Evolutionary conservation across 257 asterid species (phyloP), one percentile per base, ranked within the genome.

Genomic region (Nicotiana paniculata): DNA sequence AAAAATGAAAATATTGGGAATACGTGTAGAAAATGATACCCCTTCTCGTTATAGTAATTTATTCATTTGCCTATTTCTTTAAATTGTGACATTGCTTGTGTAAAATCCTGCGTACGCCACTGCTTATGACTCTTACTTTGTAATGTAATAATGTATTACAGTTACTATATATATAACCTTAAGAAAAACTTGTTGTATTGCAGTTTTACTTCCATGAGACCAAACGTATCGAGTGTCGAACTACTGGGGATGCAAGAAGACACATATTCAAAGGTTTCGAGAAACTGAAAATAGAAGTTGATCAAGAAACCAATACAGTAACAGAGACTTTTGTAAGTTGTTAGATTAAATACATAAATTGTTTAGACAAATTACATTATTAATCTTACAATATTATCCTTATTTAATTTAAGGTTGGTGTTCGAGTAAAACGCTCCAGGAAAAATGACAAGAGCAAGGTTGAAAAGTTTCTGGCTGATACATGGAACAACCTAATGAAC

Each of bases 141-240:
- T 4, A 26, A 11, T 28, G 0, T 55, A 55, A 13, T 55, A 55
- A 13, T 55, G 24, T 53, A 53, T 43, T 43, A 10, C 9, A 61
- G 4, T 24, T 28, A 11, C 0, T 5, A 11, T 4, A 61, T 1
- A 21, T 9, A 63, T 24, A 51, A 51, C 57, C 57, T 24, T 26
- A 4, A 26, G 18, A 4, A 13, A 30, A 30, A 13, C n/a, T 30
- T 30, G 2, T 15, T 3, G 13, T 4, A 16, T 53, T 66, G 51
- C 48, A 81, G 85, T 69, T 85, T 30, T 85, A 77, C 64, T 48
- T 5, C 10, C 87, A 85, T 77, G 57, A 48, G 12, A 55, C 16
- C 10, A 65, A 57, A 5, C 8, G 6, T 4, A 77, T 0, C 17
- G n/a, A 3, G n/a, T 77, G 33, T 26, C 64, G 83, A 16, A 66